Percentiles rank a stretch among this genome's conserved stretches.
These are phyloP conservation scores for Cetraspora pellucida DNA, from an alignment of 192 early-diverging fungal species.

Conservation along the genomic window DNA sequence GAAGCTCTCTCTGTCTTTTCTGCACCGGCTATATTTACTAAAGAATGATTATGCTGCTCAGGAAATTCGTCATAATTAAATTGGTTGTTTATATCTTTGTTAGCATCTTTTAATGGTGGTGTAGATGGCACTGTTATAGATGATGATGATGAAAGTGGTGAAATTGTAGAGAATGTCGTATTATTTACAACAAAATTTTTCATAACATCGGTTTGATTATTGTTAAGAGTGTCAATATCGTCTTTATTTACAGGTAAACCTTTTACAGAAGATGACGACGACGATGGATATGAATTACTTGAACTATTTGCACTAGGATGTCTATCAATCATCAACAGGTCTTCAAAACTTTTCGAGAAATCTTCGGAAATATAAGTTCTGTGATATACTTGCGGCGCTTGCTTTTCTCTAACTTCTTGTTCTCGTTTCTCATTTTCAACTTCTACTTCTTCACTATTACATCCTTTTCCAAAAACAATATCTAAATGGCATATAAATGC, in stretches of 20 bases:
- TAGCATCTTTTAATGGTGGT: not conserved
- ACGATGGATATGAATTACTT: slow-evolving; percentile 8
- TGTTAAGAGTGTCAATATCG: no score
- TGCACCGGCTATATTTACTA: not conserved
- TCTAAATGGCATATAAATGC: slow-evolving; percentile 46
- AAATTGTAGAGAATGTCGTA: not conserved
- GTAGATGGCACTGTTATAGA: not conserved
- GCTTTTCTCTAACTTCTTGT: slow-evolving; percentile 2
- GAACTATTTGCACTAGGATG: not conserved
- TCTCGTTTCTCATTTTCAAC: slow-evolving; percentile 14
- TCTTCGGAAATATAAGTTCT: slow-evolving; percentile 27
- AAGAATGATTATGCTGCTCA: not conserved
- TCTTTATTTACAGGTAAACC: slow-evolving; percentile 25
- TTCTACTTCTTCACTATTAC: slow-evolving; percentile 2
- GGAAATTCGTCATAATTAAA: slow-evolving; percentile 7
- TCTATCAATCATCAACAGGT: slow-evolving; percentile 16
- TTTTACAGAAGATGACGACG: slow-evolving; percentile 16
- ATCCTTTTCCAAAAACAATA: slow-evolving; percentile 20
- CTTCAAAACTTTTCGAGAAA: slow-evolving; percentile 27
- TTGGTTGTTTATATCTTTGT: slow-evolving; percentile 5
- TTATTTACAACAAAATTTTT: not conserved
- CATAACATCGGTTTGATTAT: not conserved
- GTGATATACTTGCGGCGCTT: slow-evolving; percentile 16
- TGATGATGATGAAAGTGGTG: not conserved
- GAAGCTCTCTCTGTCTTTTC: not conserved